A percentile compares a stretch with the other conserved stretches of the same genome.
Evolutionary conservation across 805 yeast species (phyloP).

Genomic region (Phaffomyces opuntiae): DNA sequence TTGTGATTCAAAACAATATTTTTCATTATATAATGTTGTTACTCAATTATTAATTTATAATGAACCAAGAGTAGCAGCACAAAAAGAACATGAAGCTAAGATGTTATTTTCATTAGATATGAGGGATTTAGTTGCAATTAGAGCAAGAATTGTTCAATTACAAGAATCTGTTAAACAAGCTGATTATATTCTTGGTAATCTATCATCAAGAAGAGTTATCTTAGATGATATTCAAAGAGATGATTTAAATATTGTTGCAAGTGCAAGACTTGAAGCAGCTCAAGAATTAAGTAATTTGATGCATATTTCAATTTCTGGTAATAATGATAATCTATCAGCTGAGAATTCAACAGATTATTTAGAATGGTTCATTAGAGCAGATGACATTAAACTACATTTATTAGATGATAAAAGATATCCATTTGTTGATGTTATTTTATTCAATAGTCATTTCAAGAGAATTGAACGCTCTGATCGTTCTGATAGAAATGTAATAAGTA

Average conservation of each 20-base stretch:
- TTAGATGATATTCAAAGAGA: slow-evolving; percentile 43
- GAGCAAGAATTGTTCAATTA: slow-evolving; percentile 38
- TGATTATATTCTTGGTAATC: slow-evolving; percentile 36
- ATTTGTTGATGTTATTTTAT: slow-evolving; percentile 63
- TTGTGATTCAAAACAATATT: slow-evolving; percentile 70
- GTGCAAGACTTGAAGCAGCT: slow-evolving; percentile 29
- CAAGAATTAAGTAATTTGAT: slow-evolving; percentile 39
- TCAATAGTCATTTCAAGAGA: slow-evolving; percentile 53
- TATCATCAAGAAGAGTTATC: slow-evolving; percentile 40
- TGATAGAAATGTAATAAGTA: slow-evolving; percentile 50
- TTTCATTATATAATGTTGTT: slow-evolving; percentile 53
- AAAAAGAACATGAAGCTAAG: slow-evolving; percentile 56
- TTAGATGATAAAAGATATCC: slow-evolving; percentile 53
- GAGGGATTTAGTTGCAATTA: slow-evolving; percentile 46
- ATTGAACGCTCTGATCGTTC: slow-evolving; percentile 61
- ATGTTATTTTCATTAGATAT: slow-evolving; percentile 65
- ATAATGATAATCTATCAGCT: slow-evolving; percentile 17
- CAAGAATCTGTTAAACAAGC: slow-evolving; percentile 42
- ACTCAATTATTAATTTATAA: slow-evolving; percentile 61
- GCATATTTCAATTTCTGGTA: slow-evolving; percentile 34
- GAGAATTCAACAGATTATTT: slow-evolving; percentile 31
- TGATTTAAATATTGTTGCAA: slow-evolving; percentile 35
- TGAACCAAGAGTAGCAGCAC: slow-evolving; percentile 58
- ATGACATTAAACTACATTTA: slow-evolving; percentile 65
- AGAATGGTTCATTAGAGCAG: slow-evolving; percentile 61